These are phyloP conservation scores for Penicillium hesseltinei DNA, from an alignment of 2,329 filamentous ascomycete genomes.

Conservation along the genomic window DNA sequence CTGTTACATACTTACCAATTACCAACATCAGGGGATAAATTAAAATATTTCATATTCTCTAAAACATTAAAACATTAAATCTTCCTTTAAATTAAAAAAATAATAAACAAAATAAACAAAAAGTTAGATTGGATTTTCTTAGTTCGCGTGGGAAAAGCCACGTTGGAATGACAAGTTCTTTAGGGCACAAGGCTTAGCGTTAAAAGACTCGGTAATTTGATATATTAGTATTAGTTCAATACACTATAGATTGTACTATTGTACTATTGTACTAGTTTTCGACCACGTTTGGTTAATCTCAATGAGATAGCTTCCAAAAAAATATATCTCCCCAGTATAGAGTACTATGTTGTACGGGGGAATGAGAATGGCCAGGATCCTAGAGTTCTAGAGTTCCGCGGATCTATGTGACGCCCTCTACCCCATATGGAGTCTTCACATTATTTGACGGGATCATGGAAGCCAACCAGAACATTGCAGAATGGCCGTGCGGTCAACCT, in stretches of 20 bases:
- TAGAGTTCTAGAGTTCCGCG: not conserved
- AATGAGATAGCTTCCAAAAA: not conserved
- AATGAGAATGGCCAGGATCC: not conserved
- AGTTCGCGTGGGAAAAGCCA: conserved; percentile 13
- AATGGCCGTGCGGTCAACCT: conserved; percentile 7
- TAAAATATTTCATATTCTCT: not conserved
- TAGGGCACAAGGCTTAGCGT: conserved; percentile 10
- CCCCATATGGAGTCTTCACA: conserved; percentile 10
- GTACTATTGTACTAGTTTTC: not conserved
- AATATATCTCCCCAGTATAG: not conserved
- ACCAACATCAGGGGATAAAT: not conserved
- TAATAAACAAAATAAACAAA: no score
- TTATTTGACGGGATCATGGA: not conserved
- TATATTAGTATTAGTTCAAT: not conserved
- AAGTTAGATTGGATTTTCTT: not conserved
- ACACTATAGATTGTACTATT: not conserved
- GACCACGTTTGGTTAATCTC: not conserved
- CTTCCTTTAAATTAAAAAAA: not conserved
- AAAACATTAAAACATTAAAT: not conserved
- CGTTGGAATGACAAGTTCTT: conserved; percentile 11
- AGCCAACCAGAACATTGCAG: conserved; percentile 9
- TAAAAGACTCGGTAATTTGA: conserved; percentile 4
- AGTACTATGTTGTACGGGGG: not conserved
- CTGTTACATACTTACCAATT: conserved; percentile 5
- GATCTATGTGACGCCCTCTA: conserved; percentile 3